These are phyloP conservation scores for Teunomyces pallodes DNA, from an alignment of 805 yeast genomes.

Conservation along the genomic window DNA sequence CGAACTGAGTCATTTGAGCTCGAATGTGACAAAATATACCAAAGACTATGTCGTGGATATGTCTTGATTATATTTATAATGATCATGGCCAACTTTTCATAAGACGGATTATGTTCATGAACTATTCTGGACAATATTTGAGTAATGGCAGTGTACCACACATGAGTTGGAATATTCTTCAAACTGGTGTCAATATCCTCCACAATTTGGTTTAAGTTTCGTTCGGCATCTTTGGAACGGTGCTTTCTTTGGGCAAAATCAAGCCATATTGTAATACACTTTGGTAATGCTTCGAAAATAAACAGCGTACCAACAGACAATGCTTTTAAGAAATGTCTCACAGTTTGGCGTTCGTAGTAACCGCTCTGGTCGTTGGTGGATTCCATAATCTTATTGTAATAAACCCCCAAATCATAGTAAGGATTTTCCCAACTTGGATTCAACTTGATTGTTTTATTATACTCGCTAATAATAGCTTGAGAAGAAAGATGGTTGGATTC, in stretches of 20 bases:
- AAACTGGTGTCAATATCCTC: conserved; percentile 46
- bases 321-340: conserved; percentile 56
- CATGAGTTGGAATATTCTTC: conserved; percentile 45
- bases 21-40: conserved; percentile 73
- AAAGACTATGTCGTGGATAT: conserved; percentile 83
- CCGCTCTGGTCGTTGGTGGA: conserved; percentile 54
- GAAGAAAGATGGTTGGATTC: conserved; percentile 80
- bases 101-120: conserved; percentile 58
- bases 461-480: conserved; percentile 67
- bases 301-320: conserved; percentile 61
- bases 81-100: conserved; percentile 54
- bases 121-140: conserved; percentile 79
- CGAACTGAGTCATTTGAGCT: conserved; percentile 49
- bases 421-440: conserved; percentile 73
- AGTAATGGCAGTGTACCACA: conserved; percentile 83
- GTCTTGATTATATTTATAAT: conserved; percentile 53
- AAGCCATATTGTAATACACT: conserved; percentile 87
- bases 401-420: conserved; percentile 74
- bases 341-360: conserved; percentile 51
- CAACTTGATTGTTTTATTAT: conserved; percentile 52
- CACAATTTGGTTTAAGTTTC: conserved; percentile 45
- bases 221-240: conserved; percentile 27
- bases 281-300: conserved; percentile 83
- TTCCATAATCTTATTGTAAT: conserved; percentile 74
- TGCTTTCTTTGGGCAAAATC: conserved; percentile 53